Conservation (phyloP, 495 filamentous ascomycete genomes). For the Echria macrotheca region DNA sequence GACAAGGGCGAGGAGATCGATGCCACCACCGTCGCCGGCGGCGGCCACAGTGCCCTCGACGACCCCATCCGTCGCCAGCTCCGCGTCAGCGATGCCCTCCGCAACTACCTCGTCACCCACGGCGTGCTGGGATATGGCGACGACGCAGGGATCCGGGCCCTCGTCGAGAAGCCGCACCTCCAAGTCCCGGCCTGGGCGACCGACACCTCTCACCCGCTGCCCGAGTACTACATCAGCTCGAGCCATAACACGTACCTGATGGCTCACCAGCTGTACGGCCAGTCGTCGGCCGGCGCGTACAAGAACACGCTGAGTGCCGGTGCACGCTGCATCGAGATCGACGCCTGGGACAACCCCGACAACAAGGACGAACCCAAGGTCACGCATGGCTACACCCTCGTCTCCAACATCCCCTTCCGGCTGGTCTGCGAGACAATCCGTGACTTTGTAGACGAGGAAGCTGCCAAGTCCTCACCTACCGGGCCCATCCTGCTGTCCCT, state of each 20-base stretch:
- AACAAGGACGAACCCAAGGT: slow-evolving; percentile 47
- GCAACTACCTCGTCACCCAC: slow-evolving; percentile 37
- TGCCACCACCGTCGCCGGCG: slow-evolving; percentile 39
- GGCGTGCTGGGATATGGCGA: slow-evolving; percentile 34
- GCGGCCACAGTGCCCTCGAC: slow-evolving; percentile 40
- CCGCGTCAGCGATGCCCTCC: slow-evolving; percentile 42
- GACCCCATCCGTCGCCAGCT: slow-evolving; percentile 37
- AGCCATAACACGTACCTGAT: slow-evolving; percentile 73
- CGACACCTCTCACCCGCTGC: slow-evolving; percentile 42
- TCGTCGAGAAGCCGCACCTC: slow-evolving; percentile 43
- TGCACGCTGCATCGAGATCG: slow-evolving; percentile 53
- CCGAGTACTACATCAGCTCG: slow-evolving; percentile 58
- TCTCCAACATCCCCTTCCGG: slow-evolving; percentile 50
- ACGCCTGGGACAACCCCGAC: slow-evolving; percentile 50
- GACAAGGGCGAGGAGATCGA: slow-evolving; percentile 46
- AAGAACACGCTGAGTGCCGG: slow-evolving; percentile 43
- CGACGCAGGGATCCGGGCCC: slow-evolving; percentile 18
- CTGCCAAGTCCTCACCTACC: slow-evolving; percentile 17
- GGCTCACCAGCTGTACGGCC: slow-evolving; percentile 48
- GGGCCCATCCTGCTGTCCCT: slow-evolving; percentile 49
- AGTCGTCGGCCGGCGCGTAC: slow-evolving; percentile 43
- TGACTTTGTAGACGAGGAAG: slow-evolving; percentile 42
- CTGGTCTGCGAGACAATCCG: slow-evolving; percentile 47
- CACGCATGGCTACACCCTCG: slow-evolving; percentile 52
- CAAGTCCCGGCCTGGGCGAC: slow-evolving; percentile 36